phyloP scores from a whole-genome alignment of 179 eudicot species.

The Beta macrorhiza region DNA sequence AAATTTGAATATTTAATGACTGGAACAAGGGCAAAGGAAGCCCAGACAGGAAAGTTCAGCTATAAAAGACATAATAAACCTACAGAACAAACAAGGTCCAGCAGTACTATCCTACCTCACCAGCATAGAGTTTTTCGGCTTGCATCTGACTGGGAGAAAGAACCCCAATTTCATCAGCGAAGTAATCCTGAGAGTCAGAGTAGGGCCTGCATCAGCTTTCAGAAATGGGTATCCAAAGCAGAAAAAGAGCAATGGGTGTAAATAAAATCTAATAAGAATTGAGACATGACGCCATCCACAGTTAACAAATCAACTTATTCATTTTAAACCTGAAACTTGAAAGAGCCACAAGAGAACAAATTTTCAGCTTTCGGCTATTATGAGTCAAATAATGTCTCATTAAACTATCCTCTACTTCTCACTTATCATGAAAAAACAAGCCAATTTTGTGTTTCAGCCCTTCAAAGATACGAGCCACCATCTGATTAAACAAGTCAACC shows the following conservation, averaged over 20 bases:
- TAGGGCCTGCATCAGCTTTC: constrained; percentile 14
- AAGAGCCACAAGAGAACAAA: too few species aligned
- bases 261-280: not conserved
- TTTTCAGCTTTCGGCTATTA: not conserved
- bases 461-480: not conserved
- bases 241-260: not conserved
- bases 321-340: not conserved
- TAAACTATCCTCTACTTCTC: not conserved
- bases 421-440: not conserved
- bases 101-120: constrained; percentile 58
- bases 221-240: constrained; percentile 13
- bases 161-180: constrained; percentile 94
- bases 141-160: constrained; percentile 92
- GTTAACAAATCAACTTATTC: not conserved
- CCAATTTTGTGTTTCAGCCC: not conserved
- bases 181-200: constrained; percentile 68
- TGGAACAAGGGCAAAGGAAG: not conserved
- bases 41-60: not conserved
- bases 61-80: not conserved
- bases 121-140: constrained; percentile 75
- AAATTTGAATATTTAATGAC: not conserved
- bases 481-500: not conserved
- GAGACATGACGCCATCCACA: not conserved
- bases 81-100: not conserved
- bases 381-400: not conserved